These are phyloP conservation scores for Colletotrichum sp. DNA, from an alignment of 2,329 filamentous ascomycete genomes.

Conservation along the genomic window DNA sequence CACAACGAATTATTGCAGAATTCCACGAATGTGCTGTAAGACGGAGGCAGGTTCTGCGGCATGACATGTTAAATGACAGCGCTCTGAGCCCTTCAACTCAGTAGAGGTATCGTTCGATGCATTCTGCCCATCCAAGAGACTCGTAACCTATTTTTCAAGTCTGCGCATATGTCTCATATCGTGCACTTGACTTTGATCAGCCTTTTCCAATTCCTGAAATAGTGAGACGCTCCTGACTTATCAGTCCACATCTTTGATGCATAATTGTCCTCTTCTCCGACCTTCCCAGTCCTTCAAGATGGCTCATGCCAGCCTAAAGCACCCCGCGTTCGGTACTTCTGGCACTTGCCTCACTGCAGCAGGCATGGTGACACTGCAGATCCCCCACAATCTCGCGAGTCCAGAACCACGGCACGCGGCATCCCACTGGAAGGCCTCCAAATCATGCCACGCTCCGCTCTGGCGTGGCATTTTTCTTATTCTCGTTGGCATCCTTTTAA, in stretches of 20 bases:
- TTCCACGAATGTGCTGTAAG: neutral
- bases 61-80: neutral
- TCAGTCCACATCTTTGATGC: neutral
- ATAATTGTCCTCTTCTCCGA: neutral
- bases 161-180: no score
- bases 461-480: neutral
- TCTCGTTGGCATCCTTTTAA: neutral
- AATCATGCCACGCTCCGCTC: neutral
- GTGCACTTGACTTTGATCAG: neutral
- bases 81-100: neutral
- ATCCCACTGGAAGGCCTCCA: neutral
- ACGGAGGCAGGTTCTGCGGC: neutral
- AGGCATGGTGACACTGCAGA: neutral
- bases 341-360: neutral
- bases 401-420: neutral
- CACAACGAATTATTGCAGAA: neutral
- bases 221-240: neutral
- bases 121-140: neutral
- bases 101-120: accelerated
- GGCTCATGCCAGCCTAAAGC: neutral
- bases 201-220: neutral
- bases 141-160: no score
- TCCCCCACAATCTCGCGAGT: neutral
- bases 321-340: neutral
- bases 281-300: neutral